Percentiles rank a stretch among this genome's conserved stretches.
phyloP scores from a whole-genome alignment of 164 flowering plant genomes.

The Tinospora cordifolia region DNA sequence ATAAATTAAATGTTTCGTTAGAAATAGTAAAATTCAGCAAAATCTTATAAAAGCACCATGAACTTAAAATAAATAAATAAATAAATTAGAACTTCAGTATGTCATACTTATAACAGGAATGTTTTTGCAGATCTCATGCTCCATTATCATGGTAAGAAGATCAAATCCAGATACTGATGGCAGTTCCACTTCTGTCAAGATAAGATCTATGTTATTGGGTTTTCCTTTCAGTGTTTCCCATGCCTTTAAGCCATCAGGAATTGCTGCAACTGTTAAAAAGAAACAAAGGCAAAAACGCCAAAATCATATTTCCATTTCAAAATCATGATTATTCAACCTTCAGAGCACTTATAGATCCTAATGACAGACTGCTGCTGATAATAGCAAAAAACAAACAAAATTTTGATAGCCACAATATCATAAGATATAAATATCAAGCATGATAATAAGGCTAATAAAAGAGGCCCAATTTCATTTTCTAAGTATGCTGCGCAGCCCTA shows the following conservation, averaged over 20 bases:
- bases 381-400: neutral
- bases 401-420: neutral
- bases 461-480: no score
- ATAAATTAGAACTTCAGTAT: neutral
- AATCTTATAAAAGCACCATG: neutral
- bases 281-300: slow-evolving; percentile 5
- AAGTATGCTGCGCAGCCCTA: no score
- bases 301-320: neutral
- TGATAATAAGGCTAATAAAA: no score
- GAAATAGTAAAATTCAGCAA: neutral
- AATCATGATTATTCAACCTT: neutral
- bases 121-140: slow-evolving; percentile 74
- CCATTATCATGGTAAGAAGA: slow-evolving; percentile 72
- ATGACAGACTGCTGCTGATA: neutral
- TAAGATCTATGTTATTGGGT: slow-evolving; percentile 58
- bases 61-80: no score
- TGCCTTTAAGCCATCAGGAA: slow-evolving; percentile 85
- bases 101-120: slow-evolving; percentile 92
- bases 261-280: slow-evolving; percentile 63
- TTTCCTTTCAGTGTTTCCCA: slow-evolving; percentile 78
- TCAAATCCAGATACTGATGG: slow-evolving; percentile 84
- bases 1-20: neutral
- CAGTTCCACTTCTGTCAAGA: slow-evolving; percentile 81
- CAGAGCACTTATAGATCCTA: neutral
- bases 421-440: neutral